Evolutionary conservation across 495 filamentous ascomycete genomes (phyloP).

Genomic region (Paragyromitra xinjiangensis): DNA sequence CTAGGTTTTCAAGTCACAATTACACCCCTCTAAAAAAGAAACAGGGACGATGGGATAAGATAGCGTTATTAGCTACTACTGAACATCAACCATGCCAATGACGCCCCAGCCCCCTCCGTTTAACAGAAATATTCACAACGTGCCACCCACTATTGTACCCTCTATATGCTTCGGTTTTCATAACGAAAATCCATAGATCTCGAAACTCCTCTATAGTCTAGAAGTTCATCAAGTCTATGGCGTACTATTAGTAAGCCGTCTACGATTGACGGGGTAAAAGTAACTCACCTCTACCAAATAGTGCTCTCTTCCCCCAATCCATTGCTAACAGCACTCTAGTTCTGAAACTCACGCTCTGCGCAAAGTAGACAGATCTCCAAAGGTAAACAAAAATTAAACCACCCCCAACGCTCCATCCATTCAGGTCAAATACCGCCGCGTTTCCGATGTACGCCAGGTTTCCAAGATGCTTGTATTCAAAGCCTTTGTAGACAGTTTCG

Average conservation of each 20-base stretch:
- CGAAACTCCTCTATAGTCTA: constrained; percentile 30
- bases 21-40: neutral
- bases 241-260: constrained; percentile 1
- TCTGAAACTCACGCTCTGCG: constrained; percentile 92
- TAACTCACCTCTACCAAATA: constrained; percentile 92
- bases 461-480: constrained; percentile 92
- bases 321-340: constrained; percentile 91
- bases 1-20: neutral
- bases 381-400: constrained; percentile 94
- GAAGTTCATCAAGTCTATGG: constrained; percentile 60
- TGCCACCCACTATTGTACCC: constrained; percentile 1
- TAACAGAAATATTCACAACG: constrained; percentile 12
- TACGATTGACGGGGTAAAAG: neutral
- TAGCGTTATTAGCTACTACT: constrained; percentile 7
- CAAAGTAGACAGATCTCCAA: constrained; percentile 94
- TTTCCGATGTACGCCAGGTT: constrained; percentile 97
- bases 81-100: constrained; percentile 16
- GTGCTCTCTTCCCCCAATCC: constrained; percentile 95
- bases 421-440: constrained; percentile 85
- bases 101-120: constrained; percentile 4
- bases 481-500: constrained; percentile 91
- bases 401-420: constrained; percentile 79
- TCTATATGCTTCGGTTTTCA: constrained; percentile 10
- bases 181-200: neutral
- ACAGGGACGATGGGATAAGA: neutral